A percentile compares a stretch with the other conserved stretches of the same genome.
phyloP scores from a whole-genome alignment of 2,329 filamentous ascomycete species.

The Mariannaea elegans region DNA sequence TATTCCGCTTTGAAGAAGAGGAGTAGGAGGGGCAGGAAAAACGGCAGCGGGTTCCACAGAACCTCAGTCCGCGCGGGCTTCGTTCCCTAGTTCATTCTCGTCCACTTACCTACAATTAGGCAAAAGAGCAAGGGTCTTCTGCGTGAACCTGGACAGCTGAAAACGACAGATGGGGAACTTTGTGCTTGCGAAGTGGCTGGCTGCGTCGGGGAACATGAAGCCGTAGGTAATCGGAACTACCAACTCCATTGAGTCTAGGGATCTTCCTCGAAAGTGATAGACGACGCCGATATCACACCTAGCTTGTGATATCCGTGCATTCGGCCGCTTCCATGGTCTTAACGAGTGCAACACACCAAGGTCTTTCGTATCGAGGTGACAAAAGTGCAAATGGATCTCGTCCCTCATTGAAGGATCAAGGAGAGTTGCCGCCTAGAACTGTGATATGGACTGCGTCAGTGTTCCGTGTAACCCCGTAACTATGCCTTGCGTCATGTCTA shows the following conservation, averaged over 20 bases:
- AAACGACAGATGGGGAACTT: slow-evolving; percentile 1
- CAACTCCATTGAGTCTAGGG: slow-evolving; percentile 6
- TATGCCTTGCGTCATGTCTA: background rate
- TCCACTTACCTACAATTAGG: background rate
- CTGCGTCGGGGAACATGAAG: background rate
- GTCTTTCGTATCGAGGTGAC: background rate
- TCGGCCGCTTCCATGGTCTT: background rate
- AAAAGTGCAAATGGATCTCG: background rate
- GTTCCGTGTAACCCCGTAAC: background rate
- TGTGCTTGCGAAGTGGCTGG: background rate
- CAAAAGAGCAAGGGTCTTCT: slow-evolving; percentile 5
- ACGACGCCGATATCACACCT: background rate
- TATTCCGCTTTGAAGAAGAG: background rate
- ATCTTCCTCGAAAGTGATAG: background rate
- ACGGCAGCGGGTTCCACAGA: background rate
- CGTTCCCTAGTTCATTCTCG: background rate
- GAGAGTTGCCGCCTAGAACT: slow-evolving; percentile 9
- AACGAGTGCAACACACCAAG: slow-evolving; percentile 18
- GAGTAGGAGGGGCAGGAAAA: background rate
- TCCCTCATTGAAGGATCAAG: background rate
- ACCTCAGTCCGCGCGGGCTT: background rate
- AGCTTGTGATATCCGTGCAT: slow-evolving; percentile 5
- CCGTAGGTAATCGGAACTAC: background rate
- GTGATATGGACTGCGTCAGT: slow-evolving; percentile 6
- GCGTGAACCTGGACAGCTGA: slow-evolving; percentile 3